phyloP scores from a whole-genome alignment of 208 protist genomes.

The Crithidia thermophila region DNA sequence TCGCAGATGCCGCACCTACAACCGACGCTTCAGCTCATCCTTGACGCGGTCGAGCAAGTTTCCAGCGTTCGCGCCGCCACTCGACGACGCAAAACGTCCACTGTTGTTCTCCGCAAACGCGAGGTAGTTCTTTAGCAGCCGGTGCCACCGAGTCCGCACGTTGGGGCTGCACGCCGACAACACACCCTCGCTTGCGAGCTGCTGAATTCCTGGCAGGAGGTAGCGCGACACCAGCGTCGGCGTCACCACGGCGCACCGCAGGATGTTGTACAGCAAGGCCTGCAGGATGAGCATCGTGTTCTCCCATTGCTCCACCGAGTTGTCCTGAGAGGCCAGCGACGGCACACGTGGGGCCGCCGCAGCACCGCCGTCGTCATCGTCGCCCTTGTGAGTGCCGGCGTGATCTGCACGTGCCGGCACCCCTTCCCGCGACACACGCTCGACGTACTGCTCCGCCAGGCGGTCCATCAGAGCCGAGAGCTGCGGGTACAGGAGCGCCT shows the following conservation, averaged over 20 bases:
- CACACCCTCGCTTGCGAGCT: conserved; percentile 33
- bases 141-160: conserved; percentile 51
- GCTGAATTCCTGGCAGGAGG: conserved; percentile 54
- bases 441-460: conserved; percentile 37
- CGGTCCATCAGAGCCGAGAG: conserved; percentile 55
- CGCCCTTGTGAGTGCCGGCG: no score
- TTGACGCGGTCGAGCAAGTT: conserved; percentile 61
- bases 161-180: conserved; percentile 26
- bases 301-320: conserved; percentile 41
- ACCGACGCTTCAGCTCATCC: conserved; percentile 55
- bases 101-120: conserved; percentile 50
- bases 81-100: conserved; percentile 13
- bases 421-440: conserved; percentile 21
- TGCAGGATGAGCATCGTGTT: conserved; percentile 46
- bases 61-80: conserved; percentile 16
- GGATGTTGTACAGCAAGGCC: conserved; percentile 44
- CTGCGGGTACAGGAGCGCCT: conserved; percentile 65
- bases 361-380: not conserved
- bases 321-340: not conserved
- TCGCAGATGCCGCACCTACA: conserved; percentile 34
- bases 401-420: not conserved
- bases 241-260: conserved; percentile 69
- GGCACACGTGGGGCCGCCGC: not conserved
- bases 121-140: conserved; percentile 47
- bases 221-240: conserved; percentile 55